phyloP scores from a whole-genome alignment of 257 asterid species.

The Echites panduratus region DNA sequence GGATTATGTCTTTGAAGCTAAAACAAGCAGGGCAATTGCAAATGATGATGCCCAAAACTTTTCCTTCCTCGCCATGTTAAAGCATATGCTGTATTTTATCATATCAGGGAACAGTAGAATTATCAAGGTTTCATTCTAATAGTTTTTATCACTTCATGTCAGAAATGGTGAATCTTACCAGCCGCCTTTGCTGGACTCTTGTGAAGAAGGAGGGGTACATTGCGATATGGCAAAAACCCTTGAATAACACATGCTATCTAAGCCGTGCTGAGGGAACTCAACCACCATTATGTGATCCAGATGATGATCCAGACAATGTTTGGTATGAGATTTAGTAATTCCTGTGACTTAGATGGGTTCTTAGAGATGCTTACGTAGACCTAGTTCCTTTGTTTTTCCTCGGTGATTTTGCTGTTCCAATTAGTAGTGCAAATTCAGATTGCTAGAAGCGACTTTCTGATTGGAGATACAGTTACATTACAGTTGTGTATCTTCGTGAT shows the following conservation, averaged over 20 bases:
- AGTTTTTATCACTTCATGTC: constrained; percentile 2
- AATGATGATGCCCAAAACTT: background rate
- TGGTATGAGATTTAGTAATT: constrained; percentile 38
- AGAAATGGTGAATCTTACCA: constrained; percentile 87
- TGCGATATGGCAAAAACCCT: constrained; percentile 95
- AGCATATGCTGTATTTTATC: background rate
- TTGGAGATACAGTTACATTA: background rate
- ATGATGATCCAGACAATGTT: constrained; percentile 81
- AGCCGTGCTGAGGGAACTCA: constrained; percentile 64
- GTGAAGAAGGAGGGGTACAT: constrained; percentile 90
- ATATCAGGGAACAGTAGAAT: too few relatives aligned
- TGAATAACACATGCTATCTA: constrained; percentile 77
- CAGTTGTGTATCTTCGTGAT: background rate
- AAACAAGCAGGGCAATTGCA: background rate
- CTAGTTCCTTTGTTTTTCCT: background rate
- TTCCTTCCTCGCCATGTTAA: background rate
- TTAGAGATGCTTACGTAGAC: background rate
- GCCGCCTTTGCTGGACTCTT: constrained; percentile 82
- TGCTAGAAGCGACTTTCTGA: background rate
- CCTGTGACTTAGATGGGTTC: too few relatives aligned
- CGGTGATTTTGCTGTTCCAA: background rate
- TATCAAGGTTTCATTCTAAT: background rate
- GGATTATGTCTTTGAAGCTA: background rate
- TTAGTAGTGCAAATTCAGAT: background rate
- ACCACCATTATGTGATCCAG: constrained; percentile 74